A percentile compares a stretch with the other conserved stretches of the same genome.
phyloP scores from a whole-genome alignment of 495 filamentous ascomycete species.

The Cairneyella variabilis region DNA sequence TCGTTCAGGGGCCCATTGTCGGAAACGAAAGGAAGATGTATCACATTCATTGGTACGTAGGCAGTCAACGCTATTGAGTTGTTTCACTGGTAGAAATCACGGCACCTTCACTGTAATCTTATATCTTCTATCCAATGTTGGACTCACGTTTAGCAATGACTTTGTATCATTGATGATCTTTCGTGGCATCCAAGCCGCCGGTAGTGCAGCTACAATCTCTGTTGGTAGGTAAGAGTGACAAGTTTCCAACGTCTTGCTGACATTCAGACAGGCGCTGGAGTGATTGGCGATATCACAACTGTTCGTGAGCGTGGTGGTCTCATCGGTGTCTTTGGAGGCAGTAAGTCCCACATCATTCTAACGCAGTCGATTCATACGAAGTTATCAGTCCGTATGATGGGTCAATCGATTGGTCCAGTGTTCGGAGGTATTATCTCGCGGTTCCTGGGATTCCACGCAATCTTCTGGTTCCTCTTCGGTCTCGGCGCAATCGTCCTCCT shows the following conservation, averaged over 20 bases:
- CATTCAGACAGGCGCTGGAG: slow-evolving; percentile 34
- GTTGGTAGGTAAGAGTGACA: slow-evolving; percentile 32
- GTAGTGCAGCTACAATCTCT: slow-evolving; percentile 51
- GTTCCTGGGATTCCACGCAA: slow-evolving; percentile 48
- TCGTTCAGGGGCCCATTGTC: slow-evolving; percentile 48
- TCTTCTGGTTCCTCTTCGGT: slow-evolving; percentile 56
- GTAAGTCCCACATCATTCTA: slow-evolving; percentile 32
- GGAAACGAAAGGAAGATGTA: slow-evolving; percentile 53
- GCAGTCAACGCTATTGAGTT: neutral
- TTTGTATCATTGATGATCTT: slow-evolving; percentile 57
- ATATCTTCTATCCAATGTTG: slow-evolving; percentile 59
- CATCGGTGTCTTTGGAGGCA: slow-evolving; percentile 50
- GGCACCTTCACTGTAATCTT: slow-evolving; percentile 51
- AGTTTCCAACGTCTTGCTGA: neutral
- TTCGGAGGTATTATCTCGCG: slow-evolving; percentile 50
- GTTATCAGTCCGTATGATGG: slow-evolving; percentile 13
- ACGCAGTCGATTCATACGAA: slow-evolving; percentile 16
- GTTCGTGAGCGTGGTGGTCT: slow-evolving; percentile 47
- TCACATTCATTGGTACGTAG: slow-evolving; percentile 44
- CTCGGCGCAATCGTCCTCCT: slow-evolving; percentile 40
- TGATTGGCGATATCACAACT: slow-evolving; percentile 54
- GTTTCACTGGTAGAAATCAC: neutral
- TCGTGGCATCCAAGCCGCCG: slow-evolving; percentile 57
- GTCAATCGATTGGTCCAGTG: slow-evolving; percentile 37
- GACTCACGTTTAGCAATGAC: slow-evolving; percentile 52